A percentile compares a stretch with the other conserved stretches of the same genome.
phyloP scores from a whole-genome alignment of 805 yeast genomes.

The Kuraishia ogatae region DNA sequence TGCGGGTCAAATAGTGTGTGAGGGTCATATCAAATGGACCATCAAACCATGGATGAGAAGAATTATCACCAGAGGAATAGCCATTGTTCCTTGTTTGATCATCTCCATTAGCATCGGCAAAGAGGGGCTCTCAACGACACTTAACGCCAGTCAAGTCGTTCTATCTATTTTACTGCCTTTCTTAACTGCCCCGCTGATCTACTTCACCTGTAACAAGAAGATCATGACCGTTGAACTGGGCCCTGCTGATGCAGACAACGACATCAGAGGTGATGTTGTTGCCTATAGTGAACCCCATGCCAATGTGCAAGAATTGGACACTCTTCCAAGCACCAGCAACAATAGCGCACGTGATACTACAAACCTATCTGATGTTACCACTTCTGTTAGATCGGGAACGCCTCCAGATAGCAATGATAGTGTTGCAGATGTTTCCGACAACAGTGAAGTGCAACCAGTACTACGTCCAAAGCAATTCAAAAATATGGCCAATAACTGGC shows the following conservation, averaged over 20 bases:
- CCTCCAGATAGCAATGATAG: not conserved
- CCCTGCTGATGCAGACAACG: constrained; percentile 6
- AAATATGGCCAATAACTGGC: constrained; percentile 56
- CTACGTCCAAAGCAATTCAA: constrained; percentile 10
- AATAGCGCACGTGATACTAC: not conserved
- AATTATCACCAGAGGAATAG: constrained; percentile 58
- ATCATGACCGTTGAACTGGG: constrained; percentile 49
- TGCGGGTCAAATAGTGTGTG: constrained; percentile 84
- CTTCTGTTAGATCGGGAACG: not conserved
- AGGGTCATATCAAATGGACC: constrained; percentile 78
- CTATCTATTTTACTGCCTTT: constrained; percentile 72
- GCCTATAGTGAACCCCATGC: not conserved
- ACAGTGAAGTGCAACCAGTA: not conserved
- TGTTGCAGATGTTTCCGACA: not conserved
- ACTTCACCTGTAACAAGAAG: constrained; percentile 57
- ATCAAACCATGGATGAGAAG: constrained; percentile 76
- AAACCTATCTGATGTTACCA: not conserved
- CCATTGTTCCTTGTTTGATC: constrained; percentile 67
- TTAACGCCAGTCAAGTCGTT: constrained; percentile 75
- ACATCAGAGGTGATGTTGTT: not conserved
- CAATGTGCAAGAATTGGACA: not conserved
- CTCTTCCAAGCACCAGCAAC: not conserved
- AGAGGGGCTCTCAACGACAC: constrained; percentile 56
- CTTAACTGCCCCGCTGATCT: constrained; percentile 71
- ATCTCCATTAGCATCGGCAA: constrained; percentile 62